phyloP scores from a whole-genome alignment of 1,139 yeast species.

The Pichia sp. region DNA sequence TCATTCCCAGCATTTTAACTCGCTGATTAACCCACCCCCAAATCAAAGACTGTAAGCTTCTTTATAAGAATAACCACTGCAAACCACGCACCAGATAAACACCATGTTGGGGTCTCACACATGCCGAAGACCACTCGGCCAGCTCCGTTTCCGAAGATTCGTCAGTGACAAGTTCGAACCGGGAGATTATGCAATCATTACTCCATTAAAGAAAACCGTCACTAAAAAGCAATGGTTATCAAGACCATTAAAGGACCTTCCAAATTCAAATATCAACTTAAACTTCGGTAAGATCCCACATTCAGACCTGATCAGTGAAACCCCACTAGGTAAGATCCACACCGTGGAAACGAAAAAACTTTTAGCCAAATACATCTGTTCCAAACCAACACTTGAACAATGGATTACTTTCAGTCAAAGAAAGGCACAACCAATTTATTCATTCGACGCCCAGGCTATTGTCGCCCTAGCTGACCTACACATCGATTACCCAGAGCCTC shows the following conservation, averaged over 20 bases:
- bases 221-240: constrained; percentile 31
- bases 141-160: constrained; percentile 2
- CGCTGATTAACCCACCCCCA: too few relatives aligned
- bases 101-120: background rate
- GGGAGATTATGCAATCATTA: constrained; percentile 32
- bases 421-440: constrained; percentile 48
- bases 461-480: constrained; percentile 45
- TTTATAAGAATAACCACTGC: too few relatives aligned
- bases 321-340: constrained; percentile 23
- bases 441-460: constrained; percentile 45
- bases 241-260: constrained; percentile 26
- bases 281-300: constrained; percentile 36
- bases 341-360: constrained; percentile 22
- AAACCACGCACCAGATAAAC: too few relatives aligned
- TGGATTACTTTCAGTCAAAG: constrained; percentile 39
- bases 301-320: constrained; percentile 35
- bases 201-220: constrained; percentile 30
- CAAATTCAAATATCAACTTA: constrained; percentile 25
- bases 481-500: constrained; percentile 38
- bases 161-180: constrained; percentile 18
- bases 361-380: constrained; percentile 31
- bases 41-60: too few relatives aligned
- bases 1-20: background rate
- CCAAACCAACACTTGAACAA: constrained; percentile 43
- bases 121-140: background rate